phyloP scores from a whole-genome alignment of 1,284 basidiomycete genomes.

The Heterobasidion parviporum region DNA sequence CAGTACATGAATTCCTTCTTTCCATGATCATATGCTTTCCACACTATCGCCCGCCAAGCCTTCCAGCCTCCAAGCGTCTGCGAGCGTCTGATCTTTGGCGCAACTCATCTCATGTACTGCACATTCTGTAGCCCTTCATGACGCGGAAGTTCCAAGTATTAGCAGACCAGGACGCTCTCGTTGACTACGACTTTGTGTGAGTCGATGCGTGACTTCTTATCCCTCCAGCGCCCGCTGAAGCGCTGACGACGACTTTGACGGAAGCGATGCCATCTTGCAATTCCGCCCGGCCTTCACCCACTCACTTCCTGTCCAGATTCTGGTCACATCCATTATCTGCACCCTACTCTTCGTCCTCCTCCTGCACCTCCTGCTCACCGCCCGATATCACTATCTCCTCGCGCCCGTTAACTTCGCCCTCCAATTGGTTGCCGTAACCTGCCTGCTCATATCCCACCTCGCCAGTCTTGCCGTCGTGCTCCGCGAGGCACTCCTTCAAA shows the following conservation, averaged over 20 bases:
- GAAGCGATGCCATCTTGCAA: background rate
- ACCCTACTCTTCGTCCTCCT: background rate
- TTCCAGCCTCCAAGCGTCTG: too few relatives aligned
- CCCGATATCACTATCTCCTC: background rate
- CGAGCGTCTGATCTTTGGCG: background rate
- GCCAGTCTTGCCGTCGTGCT: background rate
- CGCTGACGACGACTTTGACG: background rate
- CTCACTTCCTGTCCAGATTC: slow-evolving; percentile 1
- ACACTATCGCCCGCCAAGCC: too few relatives aligned
- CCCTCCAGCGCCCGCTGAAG: background rate
- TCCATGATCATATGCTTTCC: too few relatives aligned
- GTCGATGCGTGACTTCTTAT: background rate
- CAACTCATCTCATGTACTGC: background rate
- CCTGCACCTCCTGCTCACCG: slow-evolving; percentile 1
- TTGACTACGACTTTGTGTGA: too few relatives aligned
- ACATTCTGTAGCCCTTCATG: background rate
- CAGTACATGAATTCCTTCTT: too few relatives aligned
- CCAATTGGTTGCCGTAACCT: background rate
- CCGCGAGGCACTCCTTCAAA: background rate
- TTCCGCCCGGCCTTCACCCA: background rate
- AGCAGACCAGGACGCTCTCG: background rate
- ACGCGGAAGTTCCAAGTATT: background rate
- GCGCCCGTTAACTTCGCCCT: slow-evolving; percentile 1
- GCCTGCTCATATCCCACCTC: background rate
- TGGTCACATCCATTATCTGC: background rate